A percentile compares a stretch with the other conserved stretches of the same genome.
These are phyloP conservation scores for Metschnikowia shivogae DNA, from an alignment of 805 yeast genomes.

Conservation along the genomic window DNA sequence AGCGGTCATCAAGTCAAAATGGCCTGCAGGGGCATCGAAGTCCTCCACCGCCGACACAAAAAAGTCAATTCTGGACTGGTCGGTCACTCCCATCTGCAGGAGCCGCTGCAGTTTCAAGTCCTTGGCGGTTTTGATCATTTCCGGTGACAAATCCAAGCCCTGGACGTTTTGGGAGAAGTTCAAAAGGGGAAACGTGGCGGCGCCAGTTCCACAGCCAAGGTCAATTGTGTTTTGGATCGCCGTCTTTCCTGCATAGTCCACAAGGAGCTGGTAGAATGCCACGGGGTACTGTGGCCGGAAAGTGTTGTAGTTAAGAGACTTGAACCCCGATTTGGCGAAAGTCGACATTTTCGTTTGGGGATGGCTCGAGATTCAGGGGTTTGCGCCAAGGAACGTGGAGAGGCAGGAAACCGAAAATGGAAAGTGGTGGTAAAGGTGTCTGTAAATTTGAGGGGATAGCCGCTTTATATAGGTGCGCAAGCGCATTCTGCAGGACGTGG, in stretches of 20 bases:
- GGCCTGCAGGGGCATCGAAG: slow-evolving; percentile 18
- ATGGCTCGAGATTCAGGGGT: neutral
- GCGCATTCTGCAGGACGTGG: neutral
- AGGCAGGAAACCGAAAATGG: no score
- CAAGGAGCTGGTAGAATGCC: slow-evolving; percentile 30
- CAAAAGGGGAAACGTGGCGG: slow-evolving; percentile 44
- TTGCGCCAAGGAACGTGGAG: no score
- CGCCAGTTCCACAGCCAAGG: slow-evolving; percentile 55
- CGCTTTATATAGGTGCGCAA: neutral
- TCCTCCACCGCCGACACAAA: slow-evolving; percentile 32
- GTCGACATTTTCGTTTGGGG: slow-evolving; percentile 10
- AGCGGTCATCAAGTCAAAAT: slow-evolving; percentile 18
- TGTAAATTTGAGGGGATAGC: neutral
- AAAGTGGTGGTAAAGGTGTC: neutral
- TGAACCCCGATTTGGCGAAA: slow-evolving; percentile 14
- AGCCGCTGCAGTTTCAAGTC: slow-evolving; percentile 23
- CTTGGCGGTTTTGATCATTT: slow-evolving; percentile 45
- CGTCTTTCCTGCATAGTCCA: slow-evolving; percentile 22
- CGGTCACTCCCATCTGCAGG: slow-evolving; percentile 23
- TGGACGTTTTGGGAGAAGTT: slow-evolving; percentile 33
- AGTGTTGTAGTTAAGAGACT: slow-evolving; percentile 22
- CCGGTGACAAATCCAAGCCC: slow-evolving; percentile 46
- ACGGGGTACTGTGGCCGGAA: slow-evolving; percentile 42
- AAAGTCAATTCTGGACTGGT: slow-evolving; percentile 27
- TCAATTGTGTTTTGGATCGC: slow-evolving; percentile 27